phyloP scores from a whole-genome alignment of 352 stramenopile genomes.

The Phytophthora pistaciae region DNA sequence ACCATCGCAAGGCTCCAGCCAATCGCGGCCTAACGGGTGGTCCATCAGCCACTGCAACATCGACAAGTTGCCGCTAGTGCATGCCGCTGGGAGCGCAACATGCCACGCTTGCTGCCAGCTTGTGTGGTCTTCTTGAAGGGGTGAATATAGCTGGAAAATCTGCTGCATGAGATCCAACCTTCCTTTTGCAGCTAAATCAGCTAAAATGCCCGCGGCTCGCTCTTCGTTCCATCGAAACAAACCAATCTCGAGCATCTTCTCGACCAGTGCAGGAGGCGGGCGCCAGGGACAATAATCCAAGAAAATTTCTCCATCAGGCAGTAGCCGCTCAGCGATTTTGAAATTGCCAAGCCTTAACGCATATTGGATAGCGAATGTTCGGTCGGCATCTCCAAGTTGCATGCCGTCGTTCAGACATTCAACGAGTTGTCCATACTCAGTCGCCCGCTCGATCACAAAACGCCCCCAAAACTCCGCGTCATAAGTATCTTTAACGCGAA shows the following conservation, averaged over 20 bases:
- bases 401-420: neutral
- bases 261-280: neutral
- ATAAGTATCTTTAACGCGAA: neutral
- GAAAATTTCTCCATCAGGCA: neutral
- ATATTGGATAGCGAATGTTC: neutral
- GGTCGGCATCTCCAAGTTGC: neutral
- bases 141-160: neutral
- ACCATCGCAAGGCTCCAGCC: too few relatives aligned
- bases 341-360: neutral
- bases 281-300: neutral
- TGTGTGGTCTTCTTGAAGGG: neutral
- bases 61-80: neutral
- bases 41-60: neutral
- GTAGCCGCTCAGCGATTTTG: neutral
- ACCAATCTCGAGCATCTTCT: neutral
- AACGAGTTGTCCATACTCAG: neutral
- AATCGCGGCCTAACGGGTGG: neutral
- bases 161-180: neutral
- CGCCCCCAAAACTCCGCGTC: neutral
- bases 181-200: neutral
- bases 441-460: neutral
- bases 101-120: neutral
- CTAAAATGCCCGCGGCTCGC: neutral
- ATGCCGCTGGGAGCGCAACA: neutral
- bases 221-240: neutral